Base-by-base conservation (phyloP, 1,284 basidiomycete genomes). In the Trichosporon coremiiforme region DNA sequence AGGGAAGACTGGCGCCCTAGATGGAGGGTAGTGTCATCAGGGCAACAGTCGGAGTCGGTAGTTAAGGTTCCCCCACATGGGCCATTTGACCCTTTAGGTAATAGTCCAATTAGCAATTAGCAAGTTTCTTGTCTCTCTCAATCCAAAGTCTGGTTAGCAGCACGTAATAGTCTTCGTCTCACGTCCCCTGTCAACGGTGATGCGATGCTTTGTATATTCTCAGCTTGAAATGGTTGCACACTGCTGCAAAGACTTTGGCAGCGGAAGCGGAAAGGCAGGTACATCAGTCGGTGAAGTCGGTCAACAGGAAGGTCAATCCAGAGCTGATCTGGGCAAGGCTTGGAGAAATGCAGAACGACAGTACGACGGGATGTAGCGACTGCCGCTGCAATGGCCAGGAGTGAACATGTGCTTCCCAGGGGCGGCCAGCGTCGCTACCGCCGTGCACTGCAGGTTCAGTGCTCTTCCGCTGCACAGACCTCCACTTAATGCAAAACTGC, bases 201-300 rank as follows among this genome's bases (percentile, higher is more conserved):
- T 45, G 41, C 17, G 41, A 45, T 45, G 41, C 41, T 45, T 45
- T 45, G 41, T 45, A 45, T 45, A n/a, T 45, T 45, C 41, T 45
- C 41, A 45, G 41, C 41, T 13, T 4, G n/a, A 45, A 17, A 6
- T n/a, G 17, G 41, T 45, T 45, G 41, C 41, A 45, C 41, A 45
- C 41, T 6, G 41, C 8, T 45, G 41, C 41, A 45, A 12, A 12
- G 41, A 10, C 33, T 35, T 12, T 45, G 41, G 17, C 38, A 41
- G 38, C 10, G 38, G 4, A 15, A 41, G 12, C 10, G 15, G 12
- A 15, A 41, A 45, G 41, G 15, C 15, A n/a, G 41, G 38, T 10
- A 41, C 9, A 12, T 41, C 38, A 10, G 33, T 35, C 25, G 25
- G 25, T 25, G 25, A 25, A 25, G 25, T 25, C 25, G 25, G 25